These are phyloP conservation scores for Aurantiochytrium sp. DNA, from an alignment of 108 stramenopile genomes.

Conservation along the genomic window DNA sequence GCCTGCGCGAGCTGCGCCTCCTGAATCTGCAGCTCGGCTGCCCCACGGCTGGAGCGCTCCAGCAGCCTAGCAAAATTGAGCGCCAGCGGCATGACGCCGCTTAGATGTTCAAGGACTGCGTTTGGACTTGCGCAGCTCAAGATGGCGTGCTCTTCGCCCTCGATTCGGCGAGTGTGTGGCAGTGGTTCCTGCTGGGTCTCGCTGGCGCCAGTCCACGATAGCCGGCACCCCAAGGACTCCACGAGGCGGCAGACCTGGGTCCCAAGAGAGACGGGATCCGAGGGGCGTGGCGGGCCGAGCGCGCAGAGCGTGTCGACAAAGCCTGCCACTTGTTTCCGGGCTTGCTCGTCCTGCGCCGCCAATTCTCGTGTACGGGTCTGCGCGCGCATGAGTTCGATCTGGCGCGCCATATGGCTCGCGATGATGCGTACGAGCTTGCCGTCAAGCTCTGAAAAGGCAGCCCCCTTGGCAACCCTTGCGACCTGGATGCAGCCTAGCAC, in stretches of 20 bases:
- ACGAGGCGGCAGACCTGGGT: too few relatives aligned
- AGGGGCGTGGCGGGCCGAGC: not conserved
- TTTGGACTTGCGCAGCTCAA: not conserved
- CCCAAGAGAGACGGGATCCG: too few relatives aligned
- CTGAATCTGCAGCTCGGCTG: not conserved
- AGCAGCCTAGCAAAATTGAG: not conserved
- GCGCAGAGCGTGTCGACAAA: not conserved
- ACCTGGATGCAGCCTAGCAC: not conserved
- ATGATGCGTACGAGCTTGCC: not conserved
- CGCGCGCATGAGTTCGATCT: not conserved
- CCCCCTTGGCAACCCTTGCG: not conserved
- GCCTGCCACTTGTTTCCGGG: not conserved
- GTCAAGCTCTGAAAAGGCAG: not conserved
- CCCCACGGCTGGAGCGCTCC: not conserved
- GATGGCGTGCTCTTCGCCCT: not conserved
- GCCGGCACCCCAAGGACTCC: too few relatives aligned
- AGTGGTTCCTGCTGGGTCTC: too few relatives aligned
- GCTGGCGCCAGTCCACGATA: too few relatives aligned
- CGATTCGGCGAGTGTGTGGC: too few relatives aligned
- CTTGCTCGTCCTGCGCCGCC: not conserved
- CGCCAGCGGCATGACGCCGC: not conserved
- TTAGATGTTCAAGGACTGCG: not conserved
- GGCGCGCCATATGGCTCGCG: not conserved
- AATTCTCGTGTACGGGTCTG: not conserved
- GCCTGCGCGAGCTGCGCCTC: not conserved